Base-by-base conservation (phyloP, 1,284 basidiomycete species). In the Ustilago xerochloae region DNA sequence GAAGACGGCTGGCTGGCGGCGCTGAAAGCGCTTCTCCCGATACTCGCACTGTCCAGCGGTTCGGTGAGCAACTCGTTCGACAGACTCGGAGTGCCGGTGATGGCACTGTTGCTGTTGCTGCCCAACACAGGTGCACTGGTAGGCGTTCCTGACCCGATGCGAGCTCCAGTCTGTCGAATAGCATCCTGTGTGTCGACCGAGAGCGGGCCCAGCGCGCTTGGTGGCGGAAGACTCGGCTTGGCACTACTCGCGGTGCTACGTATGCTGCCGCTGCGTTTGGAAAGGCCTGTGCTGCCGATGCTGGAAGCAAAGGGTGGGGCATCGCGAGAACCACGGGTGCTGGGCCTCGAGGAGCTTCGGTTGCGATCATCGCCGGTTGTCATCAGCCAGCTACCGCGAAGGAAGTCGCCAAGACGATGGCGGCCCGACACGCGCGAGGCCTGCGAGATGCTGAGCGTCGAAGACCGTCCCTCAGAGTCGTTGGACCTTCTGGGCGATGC, bases 321-420 rank as follows among this genome's bases (percentile, higher is more conserved):
- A n/a, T 69, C 53, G 12, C 60, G 53, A 2, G 72, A 75, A 4
- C 62, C 62, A n/a, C 62, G 65, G 10, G 71, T 74, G 52, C 62
- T 62, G 0, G 71, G 65, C 26, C 72, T 55, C 2, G 72, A 70
- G 1, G 53, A 46, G 49, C 66, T 69, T 45, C 59, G 50, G 28
- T 56, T 47, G 26, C 63, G 63, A 20, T 65, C 59, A 13, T 75
- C 66, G 22, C 62, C 59, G 16, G 56, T 56, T 5, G 35, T 36
- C 48, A 66, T 59, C 16, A 75, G 59, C 72, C 72, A 75, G 24
- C 48, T 66, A 20, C 72, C 66, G 6, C 72, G 51, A 16, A 75
- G 49, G 32, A 75, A 69, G 26, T 66, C 63, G 15, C 72, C 72
- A 20, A 75, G 72, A 29, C 72, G 72, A 51, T 75, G 72, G 13